A percentile compares a stretch with the other conserved stretches of the same genome.
phyloP scores from a whole-genome alignment of 2,329 filamentous ascomycete species.

The Exophiala dermatitidis region DNA sequence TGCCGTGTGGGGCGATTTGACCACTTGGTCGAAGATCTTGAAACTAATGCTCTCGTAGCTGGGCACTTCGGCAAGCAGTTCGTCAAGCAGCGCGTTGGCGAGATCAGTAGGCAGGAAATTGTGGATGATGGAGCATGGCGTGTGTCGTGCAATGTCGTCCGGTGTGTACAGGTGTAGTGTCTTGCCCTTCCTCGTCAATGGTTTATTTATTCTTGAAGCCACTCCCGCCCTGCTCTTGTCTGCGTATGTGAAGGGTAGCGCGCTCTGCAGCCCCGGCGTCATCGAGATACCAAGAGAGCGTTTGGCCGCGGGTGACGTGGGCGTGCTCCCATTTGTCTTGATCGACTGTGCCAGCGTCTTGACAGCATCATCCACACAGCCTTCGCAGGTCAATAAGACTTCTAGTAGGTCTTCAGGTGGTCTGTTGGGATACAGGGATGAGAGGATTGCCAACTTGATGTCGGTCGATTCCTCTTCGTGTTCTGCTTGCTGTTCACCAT shows the following conservation, averaged over 20 bases:
- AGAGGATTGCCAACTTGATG: slow-evolving; percentile 74
- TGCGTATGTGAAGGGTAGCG: slow-evolving; percentile 42
- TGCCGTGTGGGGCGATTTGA: slow-evolving; percentile 75
- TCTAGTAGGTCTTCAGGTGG: slow-evolving; percentile 67
- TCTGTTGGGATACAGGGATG: slow-evolving; percentile 63
- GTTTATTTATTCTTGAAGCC: slow-evolving; percentile 31
- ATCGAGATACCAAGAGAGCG: slow-evolving; percentile 32
- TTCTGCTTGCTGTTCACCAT: slow-evolving; percentile 42
- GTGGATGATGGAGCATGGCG: slow-evolving; percentile 85
- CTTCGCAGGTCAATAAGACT: slow-evolving; percentile 67
- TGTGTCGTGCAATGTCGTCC: slow-evolving; percentile 70
- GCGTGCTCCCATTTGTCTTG: slow-evolving; percentile 9
- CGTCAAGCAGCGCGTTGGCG: slow-evolving; percentile 65
- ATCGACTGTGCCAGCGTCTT: slow-evolving; percentile 43
- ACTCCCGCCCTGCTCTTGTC: slow-evolving; percentile 30
- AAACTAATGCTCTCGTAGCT: slow-evolving; percentile 67
- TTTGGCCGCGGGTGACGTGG: slow-evolving; percentile 26
- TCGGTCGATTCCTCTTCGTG: slow-evolving; percentile 79
- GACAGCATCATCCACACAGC: slow-evolving; percentile 62
- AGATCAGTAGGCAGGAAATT: slow-evolving; percentile 70
- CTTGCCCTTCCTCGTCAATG: slow-evolving; percentile 65
- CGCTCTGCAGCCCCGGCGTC: slow-evolving; percentile 54
- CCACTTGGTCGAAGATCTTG: slow-evolving; percentile 80
- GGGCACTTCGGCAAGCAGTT: slow-evolving; percentile 66
- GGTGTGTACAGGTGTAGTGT: slow-evolving; percentile 81